phyloP scores from a whole-genome alignment of 768 basidiomycete genomes.

The Leccinum disarticulatum region DNA sequence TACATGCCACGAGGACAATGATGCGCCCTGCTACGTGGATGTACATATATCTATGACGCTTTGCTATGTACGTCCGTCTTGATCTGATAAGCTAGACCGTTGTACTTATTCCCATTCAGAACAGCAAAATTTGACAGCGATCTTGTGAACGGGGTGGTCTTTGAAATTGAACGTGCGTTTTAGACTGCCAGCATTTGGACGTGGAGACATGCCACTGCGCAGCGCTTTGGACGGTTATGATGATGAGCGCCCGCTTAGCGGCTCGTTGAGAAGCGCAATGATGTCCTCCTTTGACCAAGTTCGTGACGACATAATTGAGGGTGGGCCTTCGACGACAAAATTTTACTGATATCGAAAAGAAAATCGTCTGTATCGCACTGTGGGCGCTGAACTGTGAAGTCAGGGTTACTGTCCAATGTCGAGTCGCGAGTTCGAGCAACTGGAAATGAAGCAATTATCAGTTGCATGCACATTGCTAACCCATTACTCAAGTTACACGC shows the following conservation, averaged over 20 bases:
- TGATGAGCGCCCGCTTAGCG: slow-evolving; percentile 8
- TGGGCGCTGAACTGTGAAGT: slow-evolving; percentile 2
- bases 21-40: no score
- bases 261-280: slow-evolving; percentile 57
- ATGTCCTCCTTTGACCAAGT: slow-evolving; percentile 68
- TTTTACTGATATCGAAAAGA: slow-evolving; percentile 33
- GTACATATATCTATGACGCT: no score
- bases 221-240: slow-evolving; percentile 16
- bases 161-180: slow-evolving; percentile 60
- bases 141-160: slow-evolving; percentile 75
- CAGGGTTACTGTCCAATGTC: not conserved
- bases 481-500: not conserved
- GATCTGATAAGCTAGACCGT: slow-evolving; percentile 79
- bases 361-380: slow-evolving; percentile 31
- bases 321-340: slow-evolving; percentile 26
- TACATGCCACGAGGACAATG: no score
- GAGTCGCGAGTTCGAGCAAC: not conserved
- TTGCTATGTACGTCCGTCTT: no score
- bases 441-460: no score
- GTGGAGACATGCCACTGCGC: slow-evolving; percentile 10
- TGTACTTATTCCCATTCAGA: slow-evolving; percentile 81
- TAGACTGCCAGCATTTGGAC: slow-evolving; percentile 8
- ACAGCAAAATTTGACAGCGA: slow-evolving; percentile 92
- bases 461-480: no score
- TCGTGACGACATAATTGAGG: slow-evolving; percentile 41